These are phyloP conservation scores for Septoria petroselini DNA, from an alignment of 2,329 filamentous ascomycete genomes.

Conservation along the genomic window DNA sequence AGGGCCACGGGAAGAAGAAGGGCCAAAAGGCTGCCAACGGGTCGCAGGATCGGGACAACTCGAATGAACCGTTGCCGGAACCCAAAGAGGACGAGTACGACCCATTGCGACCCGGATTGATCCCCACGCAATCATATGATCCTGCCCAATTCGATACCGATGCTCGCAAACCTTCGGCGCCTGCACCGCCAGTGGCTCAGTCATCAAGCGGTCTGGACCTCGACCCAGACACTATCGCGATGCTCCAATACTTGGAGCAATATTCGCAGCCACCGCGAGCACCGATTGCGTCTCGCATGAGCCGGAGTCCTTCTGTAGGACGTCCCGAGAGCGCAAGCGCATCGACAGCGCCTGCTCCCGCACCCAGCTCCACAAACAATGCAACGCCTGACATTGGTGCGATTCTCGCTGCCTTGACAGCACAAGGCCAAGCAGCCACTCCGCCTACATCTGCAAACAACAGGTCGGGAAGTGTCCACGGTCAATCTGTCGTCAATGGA, in stretches of 20 bases:
- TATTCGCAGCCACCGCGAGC: background rate
- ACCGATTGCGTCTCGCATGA: conserved; percentile 3
- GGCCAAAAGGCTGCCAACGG: conserved; percentile 31
- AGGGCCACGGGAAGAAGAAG: conserved; percentile 32
- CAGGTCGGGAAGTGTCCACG: conserved; percentile 20
- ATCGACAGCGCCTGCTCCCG: background rate
- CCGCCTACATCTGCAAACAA: conserved; percentile 19
- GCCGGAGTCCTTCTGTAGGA: conserved; percentile 27
- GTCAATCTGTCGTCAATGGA: conserved; percentile 4
- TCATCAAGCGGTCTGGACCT: conserved; percentile 16
- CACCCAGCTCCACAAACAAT: conserved; percentile 1
- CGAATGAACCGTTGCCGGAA: conserved; percentile 37
- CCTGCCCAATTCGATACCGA: conserved; percentile 35
- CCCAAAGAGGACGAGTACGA: conserved; percentile 50
- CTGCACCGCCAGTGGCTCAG: background rate
- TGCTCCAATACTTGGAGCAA: conserved; percentile 24
- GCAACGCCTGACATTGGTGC: conserved; percentile 33
- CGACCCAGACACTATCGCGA: conserved; percentile 29
- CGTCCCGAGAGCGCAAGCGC: conserved; percentile 14
- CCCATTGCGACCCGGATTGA: conserved; percentile 41
- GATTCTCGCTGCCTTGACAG: conserved; percentile 31
- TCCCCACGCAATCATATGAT: conserved; percentile 24
- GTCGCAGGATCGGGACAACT: conserved; percentile 17
- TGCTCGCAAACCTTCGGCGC: conserved; percentile 23
- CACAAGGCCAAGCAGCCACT: conserved; percentile 19